Evolutionary conservation across 1,139 yeast species (phyloP).

Genomic region (Entelexis sorbosivorans): DNA sequence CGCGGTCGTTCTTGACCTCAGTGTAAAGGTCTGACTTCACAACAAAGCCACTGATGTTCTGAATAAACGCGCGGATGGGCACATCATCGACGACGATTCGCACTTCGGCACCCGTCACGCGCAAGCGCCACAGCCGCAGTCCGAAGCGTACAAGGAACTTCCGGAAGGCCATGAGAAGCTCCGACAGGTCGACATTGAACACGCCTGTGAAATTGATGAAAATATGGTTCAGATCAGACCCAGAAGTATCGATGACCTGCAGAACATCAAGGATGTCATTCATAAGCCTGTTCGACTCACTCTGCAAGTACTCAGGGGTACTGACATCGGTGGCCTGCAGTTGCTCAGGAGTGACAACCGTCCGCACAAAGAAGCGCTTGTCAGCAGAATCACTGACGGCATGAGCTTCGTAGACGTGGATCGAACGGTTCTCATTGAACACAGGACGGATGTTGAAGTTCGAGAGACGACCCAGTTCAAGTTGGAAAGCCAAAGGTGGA

Average conservation of each 20-base stretch:
- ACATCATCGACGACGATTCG: slow-evolving; percentile 93
- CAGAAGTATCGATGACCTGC: slow-evolving; percentile 87
- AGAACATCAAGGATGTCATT: slow-evolving; percentile 88
- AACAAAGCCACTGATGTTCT: slow-evolving; percentile 93
- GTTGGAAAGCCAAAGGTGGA: slow-evolving; percentile 95
- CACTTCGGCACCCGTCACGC: slow-evolving; percentile 95
- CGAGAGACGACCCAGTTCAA: slow-evolving; percentile 86
- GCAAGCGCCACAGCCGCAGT: slow-evolving; percentile 88
- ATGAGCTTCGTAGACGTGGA: slow-evolving; percentile 92
- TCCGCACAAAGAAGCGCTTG: slow-evolving; percentile 91
- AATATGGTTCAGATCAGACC: slow-evolving; percentile 91
- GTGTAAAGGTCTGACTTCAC: slow-evolving; percentile 90
- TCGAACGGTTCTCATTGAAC: slow-evolving; percentile 92
- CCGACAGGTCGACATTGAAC: slow-evolving; percentile 85
- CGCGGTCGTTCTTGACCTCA: slow-evolving; percentile 81
- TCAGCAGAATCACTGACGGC: slow-evolving; percentile 91
- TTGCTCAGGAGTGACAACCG: slow-evolving; percentile 92
- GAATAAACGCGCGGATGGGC: slow-evolving; percentile 91
- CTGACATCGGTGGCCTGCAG: slow-evolving; percentile 63
- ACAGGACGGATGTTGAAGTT: slow-evolving; percentile 92
- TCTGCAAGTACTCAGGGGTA: slow-evolving; percentile 83
- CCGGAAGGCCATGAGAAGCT: slow-evolving; percentile 95
- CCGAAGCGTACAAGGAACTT: slow-evolving; percentile 97
- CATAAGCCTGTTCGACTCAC: slow-evolving; percentile 94
- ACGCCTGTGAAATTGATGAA: slow-evolving; percentile 94